Conservation (phyloP, 1,139 yeast genomes). For the Starmera stellimalicola region DNA sequence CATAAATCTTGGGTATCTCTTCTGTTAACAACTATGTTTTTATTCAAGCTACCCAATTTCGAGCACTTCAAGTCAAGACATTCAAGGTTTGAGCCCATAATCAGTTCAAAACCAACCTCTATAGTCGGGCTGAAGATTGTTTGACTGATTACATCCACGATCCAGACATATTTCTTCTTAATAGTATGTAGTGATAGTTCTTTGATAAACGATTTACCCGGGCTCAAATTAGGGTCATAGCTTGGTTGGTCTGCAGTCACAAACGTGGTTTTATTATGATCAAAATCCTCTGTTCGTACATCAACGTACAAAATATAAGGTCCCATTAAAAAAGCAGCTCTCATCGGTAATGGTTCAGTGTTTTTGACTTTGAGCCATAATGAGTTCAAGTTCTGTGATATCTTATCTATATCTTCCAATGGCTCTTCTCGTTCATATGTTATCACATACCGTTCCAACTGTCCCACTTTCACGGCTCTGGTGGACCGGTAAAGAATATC, state of each 20-base stretch:
- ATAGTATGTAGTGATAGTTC: constrained; percentile 38
- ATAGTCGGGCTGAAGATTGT: constrained; percentile 67
- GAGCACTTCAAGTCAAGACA: constrained; percentile 22
- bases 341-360: constrained; percentile 58
- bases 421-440: constrained; percentile 30
- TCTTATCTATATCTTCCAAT: constrained; percentile 15
- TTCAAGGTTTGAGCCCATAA: constrained; percentile 43
- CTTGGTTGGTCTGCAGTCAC: constrained; percentile 68
- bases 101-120: constrained; percentile 59
- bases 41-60: constrained; percentile 16
- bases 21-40: constrained; percentile 35
- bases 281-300: constrained; percentile 56
- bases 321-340: constrained; percentile 88
- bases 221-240: constrained; percentile 65
- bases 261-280: constrained; percentile 44
- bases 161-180: constrained; percentile 53
- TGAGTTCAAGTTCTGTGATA: constrained; percentile 21
- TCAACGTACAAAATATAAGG: constrained; percentile 88
- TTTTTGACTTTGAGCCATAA: constrained; percentile 67
- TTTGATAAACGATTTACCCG: constrained; percentile 53
- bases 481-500: constrained; percentile 29
- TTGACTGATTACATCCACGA: constrained; percentile 79
- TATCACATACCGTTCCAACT: constrained; percentile 40
- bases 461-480: constrained; percentile 44
- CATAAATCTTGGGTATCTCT: constrained; percentile 66